Percentiles rank a stretch among this genome's conserved stretches.
phyloP scores from a whole-genome alignment of 352 stramenopile species.

The Saprolegnia diclina region DNA sequence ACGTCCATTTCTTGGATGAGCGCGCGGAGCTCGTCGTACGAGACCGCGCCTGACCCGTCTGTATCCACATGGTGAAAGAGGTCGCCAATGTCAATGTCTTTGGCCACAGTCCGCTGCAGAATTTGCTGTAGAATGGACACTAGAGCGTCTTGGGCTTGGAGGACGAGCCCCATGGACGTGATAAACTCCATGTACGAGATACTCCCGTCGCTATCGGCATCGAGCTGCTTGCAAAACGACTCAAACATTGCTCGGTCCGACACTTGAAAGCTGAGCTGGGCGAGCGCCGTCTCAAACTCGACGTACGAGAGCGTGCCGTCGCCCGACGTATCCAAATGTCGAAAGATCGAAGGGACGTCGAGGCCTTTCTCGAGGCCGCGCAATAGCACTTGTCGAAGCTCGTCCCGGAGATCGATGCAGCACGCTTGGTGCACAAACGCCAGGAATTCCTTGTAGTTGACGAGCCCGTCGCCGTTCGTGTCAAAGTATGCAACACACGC shows the following conservation, averaged over 20 bases:
- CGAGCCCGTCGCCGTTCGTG: conserved; percentile 40
- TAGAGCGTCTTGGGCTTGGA: conserved; percentile 45
- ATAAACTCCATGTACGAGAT: conserved; percentile 83
- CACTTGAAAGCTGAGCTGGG: conserved; percentile 46
- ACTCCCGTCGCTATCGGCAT: conserved; percentile 48
- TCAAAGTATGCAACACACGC: conserved; percentile 39
- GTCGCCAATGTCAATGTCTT: conserved; percentile 51
- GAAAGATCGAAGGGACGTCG: conserved; percentile 56
- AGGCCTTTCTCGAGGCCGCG: conserved; percentile 55
- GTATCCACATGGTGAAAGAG: conserved; percentile 59
- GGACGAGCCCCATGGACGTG: conserved; percentile 40
- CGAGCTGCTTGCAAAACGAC: conserved; percentile 45
- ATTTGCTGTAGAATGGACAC: conserved; percentile 42
- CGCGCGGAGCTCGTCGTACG: conserved; percentile 19
- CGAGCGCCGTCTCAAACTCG: conserved; percentile 48
- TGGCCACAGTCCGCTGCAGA: conserved; percentile 39
- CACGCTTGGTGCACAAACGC: conserved; percentile 32
- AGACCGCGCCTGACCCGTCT: conserved; percentile 26
- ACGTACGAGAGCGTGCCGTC: conserved; percentile 53
- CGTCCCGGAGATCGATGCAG: conserved; percentile 29
- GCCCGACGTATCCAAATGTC: conserved; percentile 49
- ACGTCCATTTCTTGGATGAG: conserved; percentile 21
- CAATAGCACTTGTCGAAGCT: conserved; percentile 47
- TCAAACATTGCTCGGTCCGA: conserved; percentile 37
- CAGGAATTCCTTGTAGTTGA: conserved; percentile 42